Percentiles rank a stretch among this genome's conserved stretches.
These are phyloP conservation scores for Hirschfeldia incana DNA, from an alignment of 345 rosid genomes.

Conservation along the genomic window DNA sequence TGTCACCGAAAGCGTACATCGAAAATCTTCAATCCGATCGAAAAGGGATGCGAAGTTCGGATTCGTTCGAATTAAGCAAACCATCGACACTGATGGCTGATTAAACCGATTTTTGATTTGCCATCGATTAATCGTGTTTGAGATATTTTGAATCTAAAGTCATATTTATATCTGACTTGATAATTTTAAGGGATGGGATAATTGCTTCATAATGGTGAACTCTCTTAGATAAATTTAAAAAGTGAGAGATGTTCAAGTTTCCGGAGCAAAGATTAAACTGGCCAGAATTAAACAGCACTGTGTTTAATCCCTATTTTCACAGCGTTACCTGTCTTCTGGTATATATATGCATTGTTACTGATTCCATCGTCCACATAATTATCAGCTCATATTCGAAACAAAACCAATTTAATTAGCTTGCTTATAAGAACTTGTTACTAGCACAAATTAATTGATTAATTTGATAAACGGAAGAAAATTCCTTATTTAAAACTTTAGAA, in stretches of 20 bases:
- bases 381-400: neutral
- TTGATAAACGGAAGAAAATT: neutral
- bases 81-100: neutral
- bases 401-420: neutral
- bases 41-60: constrained; percentile 8
- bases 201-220: constrained; percentile 42
- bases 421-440: neutral
- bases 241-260: constrained; percentile 42
- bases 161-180: neutral
- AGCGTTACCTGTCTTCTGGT: constrained; percentile 42
- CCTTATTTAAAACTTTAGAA: neutral
- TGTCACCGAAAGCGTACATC: constrained; percentile 38
- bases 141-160: neutral
- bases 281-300: constrained; percentile 41
- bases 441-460: too few relatives aligned
- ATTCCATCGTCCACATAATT: neutral
- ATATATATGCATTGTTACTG: neutral
- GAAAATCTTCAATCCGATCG: constrained; percentile 23
- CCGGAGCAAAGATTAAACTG: constrained; percentile 38
- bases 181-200: neutral
- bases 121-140: constrained; percentile 21
- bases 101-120: neutral
- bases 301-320: constrained; percentile 17
- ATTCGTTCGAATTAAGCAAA: constrained; percentile 17
- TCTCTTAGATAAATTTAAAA: constrained; percentile 25